phyloP scores from a whole-genome alignment of 2,329 filamentous ascomycete species.

The Alternaria triticina region DNA sequence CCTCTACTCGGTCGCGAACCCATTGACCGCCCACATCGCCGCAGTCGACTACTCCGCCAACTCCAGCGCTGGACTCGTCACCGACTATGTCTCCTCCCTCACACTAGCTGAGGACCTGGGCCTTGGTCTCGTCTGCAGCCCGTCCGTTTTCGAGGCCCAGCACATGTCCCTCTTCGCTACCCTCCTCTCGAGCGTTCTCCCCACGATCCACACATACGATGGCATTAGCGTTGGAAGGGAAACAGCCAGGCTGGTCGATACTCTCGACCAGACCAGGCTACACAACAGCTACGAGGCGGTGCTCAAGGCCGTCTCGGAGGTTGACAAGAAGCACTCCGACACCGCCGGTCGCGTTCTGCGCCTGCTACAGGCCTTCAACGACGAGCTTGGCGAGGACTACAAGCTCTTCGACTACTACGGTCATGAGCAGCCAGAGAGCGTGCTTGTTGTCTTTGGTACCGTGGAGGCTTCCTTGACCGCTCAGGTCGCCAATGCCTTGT shows the following conservation, averaged over 20 bases:
- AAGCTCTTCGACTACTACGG: slow-evolving; percentile 93
- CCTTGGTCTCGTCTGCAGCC: slow-evolving; percentile 82
- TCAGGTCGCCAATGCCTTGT: slow-evolving; percentile 77
- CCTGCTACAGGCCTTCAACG: slow-evolving; percentile 78
- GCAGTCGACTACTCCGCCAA: slow-evolving; percentile 81
- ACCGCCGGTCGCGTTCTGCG: slow-evolving; percentile 74
- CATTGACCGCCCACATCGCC: slow-evolving; percentile 89
- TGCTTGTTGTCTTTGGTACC: slow-evolving; percentile 91
- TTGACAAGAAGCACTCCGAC: slow-evolving; percentile 73
- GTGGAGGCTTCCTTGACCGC: slow-evolving; percentile 85
- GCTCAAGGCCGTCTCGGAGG: slow-evolving; percentile 64
- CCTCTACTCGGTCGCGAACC: slow-evolving; percentile 89
- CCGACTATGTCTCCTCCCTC: slow-evolving; percentile 84
- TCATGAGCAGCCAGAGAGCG: slow-evolving; percentile 77
- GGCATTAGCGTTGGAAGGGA: slow-evolving; percentile 83
- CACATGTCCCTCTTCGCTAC: slow-evolving; percentile 94
- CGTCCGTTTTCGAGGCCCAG: slow-evolving; percentile 88
- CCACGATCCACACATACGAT: slow-evolving; percentile 89
- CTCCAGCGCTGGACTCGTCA: slow-evolving; percentile 73
- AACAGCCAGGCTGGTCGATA: slow-evolving; percentile 81
- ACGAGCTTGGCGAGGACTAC: slow-evolving; percentile 92
- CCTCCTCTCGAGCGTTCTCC: slow-evolving; percentile 75
- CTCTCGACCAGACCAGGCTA: slow-evolving; percentile 74
- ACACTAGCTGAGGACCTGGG: slow-evolving; percentile 88
- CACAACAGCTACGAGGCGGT: slow-evolving; percentile 73